Conservation (phyloP, 768 basidiomycete species). For the Phylloporus sp. region DNA sequence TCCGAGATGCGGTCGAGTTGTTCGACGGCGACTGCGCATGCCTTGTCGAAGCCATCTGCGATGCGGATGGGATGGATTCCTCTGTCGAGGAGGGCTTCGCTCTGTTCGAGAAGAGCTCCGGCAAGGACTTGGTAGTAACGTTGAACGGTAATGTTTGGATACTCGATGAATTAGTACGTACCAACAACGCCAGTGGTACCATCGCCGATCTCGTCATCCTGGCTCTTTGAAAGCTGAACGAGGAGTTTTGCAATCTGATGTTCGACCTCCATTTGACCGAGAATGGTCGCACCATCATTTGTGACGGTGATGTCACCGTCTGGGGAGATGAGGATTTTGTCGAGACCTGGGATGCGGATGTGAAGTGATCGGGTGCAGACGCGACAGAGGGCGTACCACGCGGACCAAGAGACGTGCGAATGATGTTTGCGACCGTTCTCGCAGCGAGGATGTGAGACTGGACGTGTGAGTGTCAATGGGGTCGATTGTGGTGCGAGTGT, state of each 20-base stretch:
- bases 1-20: constrained; percentile 91
- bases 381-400: constrained; percentile 53
- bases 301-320: constrained; percentile 99
- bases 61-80: constrained; percentile 99
- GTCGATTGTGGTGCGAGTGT: not conserved
- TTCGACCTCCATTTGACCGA: constrained; percentile 98
- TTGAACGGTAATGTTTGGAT: constrained; percentile 2
- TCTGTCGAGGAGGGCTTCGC: constrained; percentile 94
- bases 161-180: constrained; percentile 41
- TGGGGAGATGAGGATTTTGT: constrained; percentile 91
- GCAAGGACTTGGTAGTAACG: constrained; percentile 68
- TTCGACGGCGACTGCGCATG: constrained; percentile 84
- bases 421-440: constrained; percentile 87
- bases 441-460: constrained; percentile 96
- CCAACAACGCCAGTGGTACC: constrained; percentile 99
- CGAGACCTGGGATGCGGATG: constrained; percentile 57
- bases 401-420: constrained; percentile 92
- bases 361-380: constrained; percentile 9
- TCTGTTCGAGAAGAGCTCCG: constrained; percentile 94
- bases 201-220: constrained; percentile 99
- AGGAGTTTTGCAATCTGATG: constrained; percentile 98
- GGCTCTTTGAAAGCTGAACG: constrained; percentile 93
- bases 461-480: constrained; percentile 8
- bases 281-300: constrained; percentile 97
- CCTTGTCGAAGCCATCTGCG: constrained; percentile 96